phyloP scores from a whole-genome alignment of 148 eudicot genomes.

The Rhododendron molle region DNA sequence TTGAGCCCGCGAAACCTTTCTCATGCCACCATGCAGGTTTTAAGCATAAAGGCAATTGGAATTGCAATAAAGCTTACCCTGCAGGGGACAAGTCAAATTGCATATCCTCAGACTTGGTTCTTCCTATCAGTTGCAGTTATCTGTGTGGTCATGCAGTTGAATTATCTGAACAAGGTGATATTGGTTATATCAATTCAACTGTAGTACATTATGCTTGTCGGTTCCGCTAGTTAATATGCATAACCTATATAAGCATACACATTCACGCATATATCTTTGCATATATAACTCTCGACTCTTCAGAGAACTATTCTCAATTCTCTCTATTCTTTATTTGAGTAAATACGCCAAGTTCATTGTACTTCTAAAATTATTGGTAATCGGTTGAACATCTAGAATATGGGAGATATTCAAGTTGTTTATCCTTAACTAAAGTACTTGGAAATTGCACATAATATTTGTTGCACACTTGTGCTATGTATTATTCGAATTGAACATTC shows the following conservation, averaged over 20 bases:
- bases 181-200: background rate
- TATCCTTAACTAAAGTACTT: background rate
- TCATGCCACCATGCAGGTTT: slow-evolving; percentile 47
- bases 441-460: background rate
- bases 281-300: background rate
- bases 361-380: background rate
- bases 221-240: background rate
- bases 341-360: background rate
- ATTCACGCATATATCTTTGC: background rate
- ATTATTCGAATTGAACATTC: background rate
- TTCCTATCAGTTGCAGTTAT: slow-evolving; percentile 64
- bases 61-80: slow-evolving; percentile 85
- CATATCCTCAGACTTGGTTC: slow-evolving; percentile 77
- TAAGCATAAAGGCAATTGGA: slow-evolving; percentile 97
- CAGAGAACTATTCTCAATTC: background rate
- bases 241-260: background rate
- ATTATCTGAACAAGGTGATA: slow-evolving; percentile 85
- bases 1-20: background rate
- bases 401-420: background rate
- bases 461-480: background rate
- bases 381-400: background rate
- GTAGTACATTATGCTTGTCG: background rate
- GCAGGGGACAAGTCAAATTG: slow-evolving; percentile 71
- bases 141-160: slow-evolving; percentile 75
- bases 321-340: background rate